Percentiles rank a stretch among this genome's conserved stretches.
phyloP scores from a whole-genome alignment of 1,139 yeast species.

The Magnusiomyces tetraspermus region DNA sequence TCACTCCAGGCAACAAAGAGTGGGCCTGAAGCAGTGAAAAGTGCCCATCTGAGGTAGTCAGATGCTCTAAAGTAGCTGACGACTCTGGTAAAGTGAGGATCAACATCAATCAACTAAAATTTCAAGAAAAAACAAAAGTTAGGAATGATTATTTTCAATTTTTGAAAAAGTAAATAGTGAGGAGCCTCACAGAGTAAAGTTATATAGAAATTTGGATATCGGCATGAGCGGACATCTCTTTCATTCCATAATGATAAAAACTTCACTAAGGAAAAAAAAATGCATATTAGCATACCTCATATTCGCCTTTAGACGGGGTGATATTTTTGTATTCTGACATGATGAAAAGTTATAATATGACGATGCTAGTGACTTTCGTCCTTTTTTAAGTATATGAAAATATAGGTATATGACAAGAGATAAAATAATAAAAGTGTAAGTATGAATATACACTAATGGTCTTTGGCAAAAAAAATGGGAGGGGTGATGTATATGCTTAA shows the following conservation, averaged over 20 bases:
- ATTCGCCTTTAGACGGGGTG: constrained; percentile 14
- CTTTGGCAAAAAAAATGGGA: no score
- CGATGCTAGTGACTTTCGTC: not conserved
- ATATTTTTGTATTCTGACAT: constrained; percentile 14
- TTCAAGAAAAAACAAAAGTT: not conserved
- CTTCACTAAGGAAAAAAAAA: not conserved
- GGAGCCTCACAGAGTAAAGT: no score
- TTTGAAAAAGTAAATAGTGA: no score
- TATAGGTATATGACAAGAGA: no score
- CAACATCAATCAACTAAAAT: constrained; percentile 52
- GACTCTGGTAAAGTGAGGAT: constrained; percentile 68
- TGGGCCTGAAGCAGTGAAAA: constrained; percentile 60
- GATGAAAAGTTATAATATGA: not conserved
- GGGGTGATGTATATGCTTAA: not conserved
- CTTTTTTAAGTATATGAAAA: no score
- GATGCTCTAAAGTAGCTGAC: constrained; percentile 61
- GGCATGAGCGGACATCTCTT: no score
- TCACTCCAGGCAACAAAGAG: constrained; percentile 52
- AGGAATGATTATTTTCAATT: not conserved
- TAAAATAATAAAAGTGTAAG: no score
- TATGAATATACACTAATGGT: no score
- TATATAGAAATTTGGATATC: no score
- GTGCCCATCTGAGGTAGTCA: constrained; percentile 61
- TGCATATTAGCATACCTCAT: constrained; percentile 8
- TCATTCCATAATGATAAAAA: no score